phyloP scores from a whole-genome alignment of 208 protist genomes.

The Leishmania lainsoni region DNA sequence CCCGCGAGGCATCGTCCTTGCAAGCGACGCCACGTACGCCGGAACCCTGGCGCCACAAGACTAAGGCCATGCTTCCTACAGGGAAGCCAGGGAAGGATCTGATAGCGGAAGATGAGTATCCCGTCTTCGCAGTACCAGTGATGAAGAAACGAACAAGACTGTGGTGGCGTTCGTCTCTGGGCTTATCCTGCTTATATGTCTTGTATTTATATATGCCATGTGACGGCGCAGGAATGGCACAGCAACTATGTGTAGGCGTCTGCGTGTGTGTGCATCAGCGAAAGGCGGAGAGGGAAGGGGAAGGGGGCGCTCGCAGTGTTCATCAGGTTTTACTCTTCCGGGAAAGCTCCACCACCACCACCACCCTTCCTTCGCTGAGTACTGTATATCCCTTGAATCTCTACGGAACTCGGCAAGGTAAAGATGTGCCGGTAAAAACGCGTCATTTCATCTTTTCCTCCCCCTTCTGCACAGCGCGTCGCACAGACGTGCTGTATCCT shows the following conservation, averaged over 20 bases:
- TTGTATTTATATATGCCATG: slow-evolving; percentile 15
- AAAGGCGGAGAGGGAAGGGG: not conserved
- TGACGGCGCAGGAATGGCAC: not conserved
- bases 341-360: not conserved
- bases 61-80: not conserved
- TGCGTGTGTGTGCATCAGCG: not conserved
- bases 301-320: not conserved
- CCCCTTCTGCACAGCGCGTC: not conserved
- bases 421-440: not conserved
- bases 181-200: slow-evolving; percentile 10
- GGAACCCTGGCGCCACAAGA: not conserved
- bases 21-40: not conserved
- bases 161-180: slow-evolving; percentile 27
- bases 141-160: slow-evolving; percentile 28
- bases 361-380: not conserved
- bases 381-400: not conserved
- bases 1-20: not conserved
- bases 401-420: not conserved
- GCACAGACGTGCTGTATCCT: not conserved
- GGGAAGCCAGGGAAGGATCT: slow-evolving; percentile 9
- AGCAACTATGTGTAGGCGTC: not conserved
- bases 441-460: not conserved
- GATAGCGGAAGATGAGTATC: slow-evolving; percentile 8
- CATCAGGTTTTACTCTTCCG: not conserved
- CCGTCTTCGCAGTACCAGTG: slow-evolving; percentile 15